phyloP scores from a whole-genome alignment of 495 filamentous ascomycete genomes.

The Corynascus novoguineensis region DNA sequence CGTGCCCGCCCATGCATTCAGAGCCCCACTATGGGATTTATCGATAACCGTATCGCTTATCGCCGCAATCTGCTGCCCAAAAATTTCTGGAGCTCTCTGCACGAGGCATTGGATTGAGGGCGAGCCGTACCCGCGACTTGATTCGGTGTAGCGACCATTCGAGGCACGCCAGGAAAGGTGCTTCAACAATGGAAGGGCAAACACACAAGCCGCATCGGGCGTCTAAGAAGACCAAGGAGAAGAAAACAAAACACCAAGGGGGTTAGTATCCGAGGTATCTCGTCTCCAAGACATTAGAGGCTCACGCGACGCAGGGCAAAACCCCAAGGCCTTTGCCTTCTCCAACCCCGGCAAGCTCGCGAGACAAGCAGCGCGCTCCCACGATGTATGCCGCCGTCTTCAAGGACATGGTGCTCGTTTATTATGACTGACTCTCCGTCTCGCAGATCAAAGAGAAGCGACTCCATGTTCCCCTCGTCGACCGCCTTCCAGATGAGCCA shows the following conservation, averaged over 20 bases:
- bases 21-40: constrained; percentile 19
- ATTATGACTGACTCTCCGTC: background rate
- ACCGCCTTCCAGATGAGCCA: constrained; percentile 91
- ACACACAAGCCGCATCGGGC: constrained; percentile 78
- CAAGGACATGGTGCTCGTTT: background rate
- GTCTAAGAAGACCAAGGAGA: constrained; percentile 81
- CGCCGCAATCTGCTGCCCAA: constrained; percentile 21
- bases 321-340: constrained; percentile 89
- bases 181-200: constrained; percentile 67
- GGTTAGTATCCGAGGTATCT: constrained; percentile 20
- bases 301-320: constrained; percentile 50
- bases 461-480: constrained; percentile 90
- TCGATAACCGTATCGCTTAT: constrained; percentile 23
- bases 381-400: constrained; percentile 63
- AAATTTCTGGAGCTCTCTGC: constrained; percentile 29
- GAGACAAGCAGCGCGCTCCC: constrained; percentile 77
- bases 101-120: constrained; percentile 6
- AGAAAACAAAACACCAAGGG: constrained; percentile 61
- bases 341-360: constrained; percentile 79
- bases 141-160: constrained; percentile 7
- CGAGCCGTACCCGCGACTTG: constrained; percentile 7
- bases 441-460: constrained; percentile 84
- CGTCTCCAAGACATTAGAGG: background rate
- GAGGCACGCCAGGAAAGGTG: constrained; percentile 3
- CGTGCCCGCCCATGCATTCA: background rate